Evolutionary conservation across 2,329 filamentous ascomycete genomes (phyloP), one percentile per base, ranked within the genome.

Genomic region (Didymella glomerata): DNA sequence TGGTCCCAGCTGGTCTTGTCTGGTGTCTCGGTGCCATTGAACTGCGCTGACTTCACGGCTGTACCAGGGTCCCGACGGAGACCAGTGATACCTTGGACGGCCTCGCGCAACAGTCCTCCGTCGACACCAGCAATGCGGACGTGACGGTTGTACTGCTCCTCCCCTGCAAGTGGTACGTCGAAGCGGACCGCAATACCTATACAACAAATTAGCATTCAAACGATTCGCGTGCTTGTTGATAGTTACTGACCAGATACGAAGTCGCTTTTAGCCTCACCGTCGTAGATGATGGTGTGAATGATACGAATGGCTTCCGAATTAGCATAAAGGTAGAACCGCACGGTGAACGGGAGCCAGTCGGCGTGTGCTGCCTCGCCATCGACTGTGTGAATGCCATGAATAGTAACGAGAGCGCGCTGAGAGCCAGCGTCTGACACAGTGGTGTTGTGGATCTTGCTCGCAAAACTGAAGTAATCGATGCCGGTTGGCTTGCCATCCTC

Each of bases 291-390:
- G 22, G 80, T 85, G 65, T 88, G 86, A 0, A 87, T 75, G 0
- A 85, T 74, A 34, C 81, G 79, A 41, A 88, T 82, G 0, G 83
- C 79, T 44, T 85, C 81, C 0, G 86, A 87, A 60, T 83, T 78
- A 28, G 82, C 78, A 65, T 88, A 88, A 0, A 88, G 72, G 58
- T 88, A 88, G 63, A 88, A 86, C 1, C 86, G 81, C 2, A 86
- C 64, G 3, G 79, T 78, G 62, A 84, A 88, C 0, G 82, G 84
- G 1, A 88, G 75, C 83, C 83, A 86, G 16, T 81, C 75, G 2
- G 73, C 76, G 52, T 82, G 81, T 3, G 54, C 42, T 22, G 57
- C 56, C 63, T 9, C 72, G 68, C 20, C 68, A 60, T 53, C 62
- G 61, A 51, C 57, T 9, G 69, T 56, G 27, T 81, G 78, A 20